Conservation (phyloP, 177 flowering plant species). For the Viscum album region DNA sequence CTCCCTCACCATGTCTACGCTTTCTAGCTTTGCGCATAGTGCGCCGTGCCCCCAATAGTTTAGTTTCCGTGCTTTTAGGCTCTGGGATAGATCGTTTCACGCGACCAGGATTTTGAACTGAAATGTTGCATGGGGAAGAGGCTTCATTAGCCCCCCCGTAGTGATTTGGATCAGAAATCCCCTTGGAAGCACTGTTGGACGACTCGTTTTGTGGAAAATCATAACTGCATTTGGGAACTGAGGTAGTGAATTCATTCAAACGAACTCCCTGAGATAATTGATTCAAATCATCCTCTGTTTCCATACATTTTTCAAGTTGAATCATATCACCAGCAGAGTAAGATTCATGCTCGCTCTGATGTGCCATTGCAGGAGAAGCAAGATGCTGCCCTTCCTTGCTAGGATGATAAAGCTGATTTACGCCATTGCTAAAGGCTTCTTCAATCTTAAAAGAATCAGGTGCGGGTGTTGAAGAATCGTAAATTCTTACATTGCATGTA, state of each 20-base stretch:
- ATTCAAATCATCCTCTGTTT: not conserved
- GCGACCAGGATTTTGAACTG: conserved; percentile 27
- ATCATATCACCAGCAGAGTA: conserved; percentile 8
- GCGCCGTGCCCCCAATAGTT: conserved; percentile 32
- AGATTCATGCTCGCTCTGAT: conserved; percentile 10
- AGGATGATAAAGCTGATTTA: conserved; percentile 11
- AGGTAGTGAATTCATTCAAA: conserved; percentile 5
- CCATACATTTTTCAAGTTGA: not conserved
- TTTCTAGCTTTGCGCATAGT: conserved; percentile 45
- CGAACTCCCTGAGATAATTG: not conserved
- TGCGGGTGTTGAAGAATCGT: conserved; percentile 4
- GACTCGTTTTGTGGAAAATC: conserved; percentile 10
- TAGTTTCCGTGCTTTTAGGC: conserved; percentile 28
- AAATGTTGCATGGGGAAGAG: conserved; percentile 23
- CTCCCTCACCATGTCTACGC: conserved; percentile 78
- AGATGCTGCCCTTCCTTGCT: conserved; percentile 3
- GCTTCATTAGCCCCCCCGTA: conserved; percentile 26
- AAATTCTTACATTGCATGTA: not conserved
- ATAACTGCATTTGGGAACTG: conserved; percentile 2
- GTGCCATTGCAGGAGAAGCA: conserved; percentile 10
- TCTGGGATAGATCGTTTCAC: conserved; percentile 29
- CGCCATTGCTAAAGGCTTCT: conserved; percentile 12
- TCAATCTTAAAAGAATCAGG: conserved; percentile 6
- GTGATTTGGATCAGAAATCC: conserved; percentile 20
- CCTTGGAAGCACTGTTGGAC: conserved; percentile 19